Base-by-base conservation (phyloP, 179 eudicot genomes). In the Heliamphora pulchella region DNA sequence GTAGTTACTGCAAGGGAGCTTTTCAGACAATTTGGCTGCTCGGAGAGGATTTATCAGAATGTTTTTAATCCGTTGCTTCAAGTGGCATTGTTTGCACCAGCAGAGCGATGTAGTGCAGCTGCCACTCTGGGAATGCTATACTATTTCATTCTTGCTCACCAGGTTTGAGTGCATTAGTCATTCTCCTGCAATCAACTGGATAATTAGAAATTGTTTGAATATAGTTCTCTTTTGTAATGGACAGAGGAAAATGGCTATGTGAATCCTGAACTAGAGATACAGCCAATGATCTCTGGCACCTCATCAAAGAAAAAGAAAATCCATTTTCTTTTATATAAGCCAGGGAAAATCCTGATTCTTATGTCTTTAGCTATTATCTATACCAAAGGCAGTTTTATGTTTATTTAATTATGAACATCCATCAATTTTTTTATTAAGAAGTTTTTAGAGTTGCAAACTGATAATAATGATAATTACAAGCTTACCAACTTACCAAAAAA, bases 1-100 rank as follows among this genome's bases (percentile, higher is more conserved):
- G n/a, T 71, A 92, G 94, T 92, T 85, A 91, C 91, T 84, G 94
- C 97, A 81, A 89, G 97, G 87, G 94, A 91, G 83, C 90, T 92
- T 71, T 82, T 91, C 58, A 91, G 85, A 87, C 91, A 89, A 82
- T 89, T 84, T 86, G 91, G 91, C 74, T 89, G 91, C 88, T 91
- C 97, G 8, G 93, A 89, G 66, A 90, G 86, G 81, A 82, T 91
- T 39, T 91, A 85, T 78, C 81, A 82, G 65, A 74, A 85, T 75
- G 81, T 92, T 73, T 51, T 92, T 70, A 83, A 87, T 86, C 91
- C 97, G 15, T 68, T 88, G 85, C 88, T 91, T 83, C 90, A 86
- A 87, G 93, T 89, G 76, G 85, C 91, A 69, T 89, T 89, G 81
- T 91, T 88, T 83, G 90, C 97, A 78, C 91, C 97, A 55, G 87